Conservation (phyloP, 129 eudicot species). For the Artemisia annua region DNA sequence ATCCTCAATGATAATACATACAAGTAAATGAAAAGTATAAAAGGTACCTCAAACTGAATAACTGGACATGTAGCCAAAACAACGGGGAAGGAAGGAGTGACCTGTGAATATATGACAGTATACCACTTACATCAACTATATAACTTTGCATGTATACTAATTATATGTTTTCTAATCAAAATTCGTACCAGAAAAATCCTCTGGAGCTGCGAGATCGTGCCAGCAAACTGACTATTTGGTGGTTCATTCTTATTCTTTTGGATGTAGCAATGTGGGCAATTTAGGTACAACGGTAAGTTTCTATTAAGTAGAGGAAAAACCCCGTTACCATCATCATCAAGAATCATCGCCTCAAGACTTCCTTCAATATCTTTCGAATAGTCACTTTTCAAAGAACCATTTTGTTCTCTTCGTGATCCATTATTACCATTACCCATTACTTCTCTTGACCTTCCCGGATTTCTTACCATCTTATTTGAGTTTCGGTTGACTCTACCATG, state of each 20-base stretch:
- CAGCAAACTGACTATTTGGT: constrained; percentile 59
- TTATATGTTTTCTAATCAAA: not conserved
- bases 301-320: constrained; percentile 61
- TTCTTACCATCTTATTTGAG: constrained; percentile 52
- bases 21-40: constrained; percentile 10
- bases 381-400: constrained; percentile 26
- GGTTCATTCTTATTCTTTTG: constrained; percentile 57
- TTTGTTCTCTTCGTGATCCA: constrained; percentile 23
- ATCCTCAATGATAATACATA: constrained; percentile 17
- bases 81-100: constrained; percentile 86
- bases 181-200: constrained; percentile 79
- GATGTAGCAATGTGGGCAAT: constrained; percentile 77
- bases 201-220: constrained; percentile 85
- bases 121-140: not conserved
- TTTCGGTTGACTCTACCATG: constrained; percentile 54
- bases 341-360: constrained; percentile 36
- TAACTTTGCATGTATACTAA: not conserved
- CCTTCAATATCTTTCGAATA: constrained; percentile 48
- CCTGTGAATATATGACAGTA: constrained; percentile 45
- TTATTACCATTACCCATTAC: constrained; percentile 30
- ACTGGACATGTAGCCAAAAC: constrained; percentile 68
- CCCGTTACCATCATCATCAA: constrained; percentile 64
- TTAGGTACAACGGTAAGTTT: constrained; percentile 72
- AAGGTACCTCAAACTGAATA: constrained; percentile 80
- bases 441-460: constrained; percentile 46